Conservation (phyloP, 352 stramenopile species). For the Phytophthora lateralis region DNA sequence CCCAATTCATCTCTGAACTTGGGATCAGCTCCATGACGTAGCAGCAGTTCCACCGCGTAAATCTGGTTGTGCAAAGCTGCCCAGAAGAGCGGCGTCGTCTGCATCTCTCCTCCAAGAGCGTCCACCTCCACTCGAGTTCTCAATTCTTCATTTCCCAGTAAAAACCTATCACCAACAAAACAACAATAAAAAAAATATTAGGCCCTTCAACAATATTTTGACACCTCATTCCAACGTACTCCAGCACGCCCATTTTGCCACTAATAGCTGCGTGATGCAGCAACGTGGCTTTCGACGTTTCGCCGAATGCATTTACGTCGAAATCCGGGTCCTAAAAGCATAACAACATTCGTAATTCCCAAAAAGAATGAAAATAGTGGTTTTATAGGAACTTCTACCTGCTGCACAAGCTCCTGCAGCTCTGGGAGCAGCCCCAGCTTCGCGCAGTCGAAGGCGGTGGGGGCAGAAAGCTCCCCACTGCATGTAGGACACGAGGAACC, state of each 20-base stretch:
- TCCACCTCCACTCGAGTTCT: constrained; percentile 49
- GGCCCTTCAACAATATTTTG: background rate
- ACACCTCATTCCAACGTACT: constrained; percentile 39
- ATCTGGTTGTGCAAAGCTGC: constrained; percentile 79
- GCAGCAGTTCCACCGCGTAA: constrained; percentile 75
- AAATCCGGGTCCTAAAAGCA: constrained; percentile 46
- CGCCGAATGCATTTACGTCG: constrained; percentile 63
- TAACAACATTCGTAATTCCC: constrained; percentile 1
- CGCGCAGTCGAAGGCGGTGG: constrained; percentile 69
- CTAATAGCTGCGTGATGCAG: constrained; percentile 82
- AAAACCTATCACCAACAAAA: constrained; percentile 41
- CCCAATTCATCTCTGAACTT: constrained; percentile 55
- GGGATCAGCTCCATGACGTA: constrained; percentile 63
- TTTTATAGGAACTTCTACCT: constrained; percentile 31
- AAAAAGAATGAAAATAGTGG: background rate
- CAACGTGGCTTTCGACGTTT: constrained; percentile 61
- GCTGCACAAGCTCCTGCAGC: constrained; percentile 57
- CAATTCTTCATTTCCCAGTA: constrained; percentile 49
- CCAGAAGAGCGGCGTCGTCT: constrained; percentile 82
- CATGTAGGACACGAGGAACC: constrained; percentile 49
- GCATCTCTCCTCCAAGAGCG: constrained; percentile 52
- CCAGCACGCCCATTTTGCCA: constrained; percentile 78
- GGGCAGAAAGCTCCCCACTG: constrained; percentile 30
- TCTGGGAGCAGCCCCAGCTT: constrained; percentile 62
- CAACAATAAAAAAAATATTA: background rate